Base-by-base conservation (phyloP, 2,329 filamentous ascomycete species). In the Fusarium mundagurra region DNA sequence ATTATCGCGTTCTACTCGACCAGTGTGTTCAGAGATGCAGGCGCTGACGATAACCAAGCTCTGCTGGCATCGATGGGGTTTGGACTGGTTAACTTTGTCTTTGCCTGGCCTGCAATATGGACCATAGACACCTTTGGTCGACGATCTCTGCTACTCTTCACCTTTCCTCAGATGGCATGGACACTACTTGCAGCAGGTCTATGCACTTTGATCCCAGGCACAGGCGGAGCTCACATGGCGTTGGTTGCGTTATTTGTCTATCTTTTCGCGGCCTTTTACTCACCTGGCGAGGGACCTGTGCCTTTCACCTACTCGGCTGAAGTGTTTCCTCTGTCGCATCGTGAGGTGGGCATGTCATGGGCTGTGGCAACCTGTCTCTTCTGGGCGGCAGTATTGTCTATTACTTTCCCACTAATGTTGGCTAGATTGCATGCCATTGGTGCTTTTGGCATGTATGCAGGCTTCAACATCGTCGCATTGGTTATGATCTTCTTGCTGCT, bases 1-100 rank as follows among this genome's bases (percentile, higher is more conserved):
- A 92, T 94, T 64, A 92, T 94, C 63, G 91, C 92, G 2, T 94
- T 94, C 81, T 94, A 95, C 82, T 92, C 90, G 1, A 91, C 90
- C 0, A 91, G 90, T 10, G 85, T 91, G 22, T 91, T 91, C 76
- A 76, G 81, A 38, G 80, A 91, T 2, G 88, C 91, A 5, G 91
- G 91, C 9, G 89, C 90, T 41, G 81, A 68, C 47, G 81, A 86
- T 3, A 88, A 87, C 53, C 83, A 88, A 39, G 90, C 92, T 74
- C 85, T 91, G n/a, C 81, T 90, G 24, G 88, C 87, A 0, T 89
- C 88, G 0, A 87, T 86, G 75, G 89, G 89, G 0, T 91, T 90
- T 67, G 90, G 90, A 7, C 80, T 90, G 0, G 84, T 90, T 62
- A 90, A 88, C 71, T 90, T 90, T 71, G 50, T 90, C 54, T 90